phyloP scores from a whole-genome alignment of 257 asterid species.

The Penstemon eatonii region DNA sequence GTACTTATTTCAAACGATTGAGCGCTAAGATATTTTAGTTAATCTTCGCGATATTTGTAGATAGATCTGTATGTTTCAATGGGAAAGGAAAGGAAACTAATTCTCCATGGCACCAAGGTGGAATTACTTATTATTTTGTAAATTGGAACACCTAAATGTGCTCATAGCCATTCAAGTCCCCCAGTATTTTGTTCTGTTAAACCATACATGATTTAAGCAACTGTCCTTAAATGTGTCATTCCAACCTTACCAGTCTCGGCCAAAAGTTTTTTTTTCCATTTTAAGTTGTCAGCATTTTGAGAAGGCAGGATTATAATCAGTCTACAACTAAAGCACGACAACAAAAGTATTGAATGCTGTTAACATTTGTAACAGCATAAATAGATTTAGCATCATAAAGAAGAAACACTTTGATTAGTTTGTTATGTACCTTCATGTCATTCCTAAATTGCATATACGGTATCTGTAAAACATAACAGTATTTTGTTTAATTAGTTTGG shows the following conservation, averaged over 20 bases:
- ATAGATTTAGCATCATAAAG: background rate
- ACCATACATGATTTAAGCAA: constrained; percentile 8
- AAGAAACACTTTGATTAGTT: background rate
- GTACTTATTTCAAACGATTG: background rate
- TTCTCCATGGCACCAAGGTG: constrained; percentile 18
- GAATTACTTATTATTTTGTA: constrained; percentile 16
- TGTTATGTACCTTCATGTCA: background rate
- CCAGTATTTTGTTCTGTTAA: background rate
- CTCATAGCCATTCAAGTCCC: background rate
- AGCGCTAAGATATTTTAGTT: constrained; percentile 11
- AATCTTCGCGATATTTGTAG: background rate
- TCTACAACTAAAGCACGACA: background rate
- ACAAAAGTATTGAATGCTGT: background rate
- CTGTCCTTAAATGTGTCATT: constrained; percentile 1
- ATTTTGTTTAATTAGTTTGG: constrained; percentile 8
- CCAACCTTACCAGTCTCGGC: background rate
- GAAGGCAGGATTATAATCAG: background rate
- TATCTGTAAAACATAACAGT: background rate
- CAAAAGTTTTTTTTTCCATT: background rate
- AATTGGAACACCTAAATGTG: constrained; percentile 17
- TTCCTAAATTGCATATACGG: background rate
- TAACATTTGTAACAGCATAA: constrained; percentile 5
- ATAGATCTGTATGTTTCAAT: constrained; percentile 21
- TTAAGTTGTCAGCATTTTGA: background rate
- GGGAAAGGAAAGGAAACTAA: constrained; percentile 6